Conservation (phyloP, 805 yeast species). For the Myxozyma kluyveri region DNA sequence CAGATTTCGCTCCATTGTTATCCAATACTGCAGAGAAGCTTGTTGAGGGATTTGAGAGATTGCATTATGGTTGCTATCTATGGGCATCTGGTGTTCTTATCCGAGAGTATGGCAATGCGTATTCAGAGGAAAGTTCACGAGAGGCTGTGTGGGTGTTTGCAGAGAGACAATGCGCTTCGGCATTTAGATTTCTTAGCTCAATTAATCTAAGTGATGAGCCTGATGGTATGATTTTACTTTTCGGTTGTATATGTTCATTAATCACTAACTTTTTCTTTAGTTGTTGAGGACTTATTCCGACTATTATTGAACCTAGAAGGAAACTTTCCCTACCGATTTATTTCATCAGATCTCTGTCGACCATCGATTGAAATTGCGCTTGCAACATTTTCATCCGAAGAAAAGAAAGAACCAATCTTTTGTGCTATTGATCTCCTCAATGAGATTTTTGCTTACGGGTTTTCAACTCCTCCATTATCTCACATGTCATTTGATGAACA, state of each 20-base stretch:
- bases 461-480: constrained; percentile 74
- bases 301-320: constrained; percentile 74
- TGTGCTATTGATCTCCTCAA: constrained; percentile 72
- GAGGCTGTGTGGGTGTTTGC: constrained; percentile 73
- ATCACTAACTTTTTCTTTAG: constrained; percentile 1
- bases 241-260: neutral
- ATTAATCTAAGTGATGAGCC: constrained; percentile 42
- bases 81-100: constrained; percentile 82
- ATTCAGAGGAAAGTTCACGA: constrained; percentile 48
- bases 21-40: constrained; percentile 64
- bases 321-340: constrained; percentile 62
- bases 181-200: constrained; percentile 47
- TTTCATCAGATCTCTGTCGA: constrained; percentile 41
- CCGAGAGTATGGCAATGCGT: constrained; percentile 64
- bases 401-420: constrained; percentile 69
- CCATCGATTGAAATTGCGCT: constrained; percentile 61
- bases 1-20: constrained; percentile 57
- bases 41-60: constrained; percentile 65
- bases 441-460: constrained; percentile 84
- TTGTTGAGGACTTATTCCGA: constrained; percentile 81
- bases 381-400: constrained; percentile 52
- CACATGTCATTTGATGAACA: constrained; percentile 43
- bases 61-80: constrained; percentile 75
- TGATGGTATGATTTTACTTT: constrained; percentile 44
- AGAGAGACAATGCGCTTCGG: constrained; percentile 58